Evolutionary conservation across 768 basidiomycete species (phyloP).

Genomic region (Paxillus ammoniavirescens): DNA sequence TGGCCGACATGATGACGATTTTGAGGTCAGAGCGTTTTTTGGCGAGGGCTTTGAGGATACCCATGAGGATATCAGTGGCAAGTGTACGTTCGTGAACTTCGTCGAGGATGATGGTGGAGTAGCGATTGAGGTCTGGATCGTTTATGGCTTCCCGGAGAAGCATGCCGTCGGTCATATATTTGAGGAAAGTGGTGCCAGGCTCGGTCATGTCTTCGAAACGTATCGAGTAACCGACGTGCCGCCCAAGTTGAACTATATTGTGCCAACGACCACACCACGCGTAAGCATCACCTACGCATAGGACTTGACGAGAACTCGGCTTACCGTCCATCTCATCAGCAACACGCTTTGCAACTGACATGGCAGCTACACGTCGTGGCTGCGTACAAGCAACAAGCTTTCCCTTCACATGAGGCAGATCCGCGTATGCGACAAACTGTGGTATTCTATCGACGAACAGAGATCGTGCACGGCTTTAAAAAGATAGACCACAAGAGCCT

Average conservation of each 20-base stretch:
- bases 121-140: slow-evolving; percentile 82
- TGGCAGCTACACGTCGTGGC: slow-evolving; percentile 93
- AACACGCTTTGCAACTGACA: slow-evolving; percentile 98
- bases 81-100: slow-evolving; percentile 98
- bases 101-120: slow-evolving; percentile 97
- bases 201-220: slow-evolving; percentile 84
- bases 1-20: slow-evolving; percentile 98
- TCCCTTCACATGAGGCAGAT: slow-evolving; percentile 85
- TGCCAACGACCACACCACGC: slow-evolving; percentile 1
- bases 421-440: slow-evolving; percentile 93
- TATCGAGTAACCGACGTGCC: slow-evolving; percentile 87
- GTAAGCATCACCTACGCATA: slow-evolving; percentile 4
- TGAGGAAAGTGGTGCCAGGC: slow-evolving; percentile 95
- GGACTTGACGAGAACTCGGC: slow-evolving; percentile 23
- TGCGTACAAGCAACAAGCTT: slow-evolving; percentile 97
- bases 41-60: slow-evolving; percentile 83
- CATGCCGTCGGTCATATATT: slow-evolving; percentile 99
- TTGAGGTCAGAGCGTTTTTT: slow-evolving; percentile 85
- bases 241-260: slow-evolving; percentile 62
- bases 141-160: slow-evolving; percentile 98
- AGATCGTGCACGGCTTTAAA: slow-evolving; percentile 18
- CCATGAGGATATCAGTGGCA: slow-evolving; percentile 98
- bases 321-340: slow-evolving; percentile 98
- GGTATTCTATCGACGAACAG: slow-evolving; percentile 68
- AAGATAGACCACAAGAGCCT: slow-evolving; percentile 17